Percentiles rank a stretch among this genome's conserved stretches.
phyloP scores from a whole-genome alignment of 805 yeast species.

The Kodamaea laetipori region DNA sequence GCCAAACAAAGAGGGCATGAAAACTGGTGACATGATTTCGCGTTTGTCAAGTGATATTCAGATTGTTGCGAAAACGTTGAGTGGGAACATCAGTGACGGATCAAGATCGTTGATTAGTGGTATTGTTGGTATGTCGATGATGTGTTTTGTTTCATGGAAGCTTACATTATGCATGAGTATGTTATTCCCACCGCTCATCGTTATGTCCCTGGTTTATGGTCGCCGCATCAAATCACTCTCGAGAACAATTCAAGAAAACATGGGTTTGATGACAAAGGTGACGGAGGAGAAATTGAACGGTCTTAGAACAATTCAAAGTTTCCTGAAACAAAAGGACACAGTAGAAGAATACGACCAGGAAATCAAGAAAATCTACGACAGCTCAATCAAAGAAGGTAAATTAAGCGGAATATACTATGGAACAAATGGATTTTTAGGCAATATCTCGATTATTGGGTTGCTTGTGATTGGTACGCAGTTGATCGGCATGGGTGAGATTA shows the following conservation, averaged over 20 bases:
- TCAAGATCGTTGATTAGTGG: conserved; percentile 81
- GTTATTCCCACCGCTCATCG: conserved; percentile 79
- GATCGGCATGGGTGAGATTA: conserved; percentile 73
- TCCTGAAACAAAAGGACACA: conserved; percentile 81
- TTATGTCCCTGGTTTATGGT: conserved; percentile 83
- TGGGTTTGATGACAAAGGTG: conserved; percentile 85
- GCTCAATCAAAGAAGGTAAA: conserved; percentile 78
- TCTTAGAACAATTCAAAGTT: conserved; percentile 83
- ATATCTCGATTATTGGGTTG: conserved; percentile 73
- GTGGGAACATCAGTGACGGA: conserved; percentile 93
- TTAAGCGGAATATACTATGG: conserved; percentile 77
- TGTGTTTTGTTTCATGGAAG: conserved; percentile 83
- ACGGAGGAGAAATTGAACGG: conserved; percentile 90
- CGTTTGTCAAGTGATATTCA: conserved; percentile 87
- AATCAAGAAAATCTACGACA: conserved; percentile 61
- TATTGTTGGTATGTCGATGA: conserved; percentile 85
- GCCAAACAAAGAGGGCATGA: conserved; percentile 45
- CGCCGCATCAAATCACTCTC: conserved; percentile 73
- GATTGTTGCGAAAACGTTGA: conserved; percentile 79
- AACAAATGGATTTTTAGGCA: conserved; percentile 82
- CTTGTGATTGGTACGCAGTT: conserved; percentile 79
- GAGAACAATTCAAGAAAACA: conserved; percentile 74
- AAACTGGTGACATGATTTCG: conserved; percentile 90
- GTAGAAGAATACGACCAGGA: conserved; percentile 73
- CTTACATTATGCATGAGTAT: conserved; percentile 79